A percentile compares a stretch with the other conserved stretches of the same genome.
Conservation (phyloP, 352 stramenopile genomes). For the Phytophthora cryptogea region DNA sequence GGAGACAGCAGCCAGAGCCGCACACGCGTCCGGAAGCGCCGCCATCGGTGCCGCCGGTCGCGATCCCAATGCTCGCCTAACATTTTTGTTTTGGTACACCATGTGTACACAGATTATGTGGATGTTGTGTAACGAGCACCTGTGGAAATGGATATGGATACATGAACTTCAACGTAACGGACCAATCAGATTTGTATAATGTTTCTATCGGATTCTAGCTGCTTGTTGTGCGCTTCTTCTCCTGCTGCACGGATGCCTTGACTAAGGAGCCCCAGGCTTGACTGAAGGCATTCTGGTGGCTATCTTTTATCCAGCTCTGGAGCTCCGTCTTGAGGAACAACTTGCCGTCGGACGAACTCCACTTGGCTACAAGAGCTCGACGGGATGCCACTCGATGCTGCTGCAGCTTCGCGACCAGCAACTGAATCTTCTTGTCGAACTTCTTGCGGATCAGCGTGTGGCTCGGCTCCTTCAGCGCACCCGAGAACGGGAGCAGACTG, state of each 20-base stretch:
- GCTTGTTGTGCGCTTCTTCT: constrained; percentile 12
- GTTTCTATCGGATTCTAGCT: background rate
- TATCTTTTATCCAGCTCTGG: constrained; percentile 61
- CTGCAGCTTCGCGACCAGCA: constrained; percentile 73
- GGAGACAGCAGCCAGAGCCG: constrained; percentile 23
- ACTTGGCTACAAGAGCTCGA: constrained; percentile 43
- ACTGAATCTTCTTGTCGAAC: constrained; percentile 88
- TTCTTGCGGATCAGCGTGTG: constrained; percentile 89
- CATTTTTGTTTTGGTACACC: background rate
- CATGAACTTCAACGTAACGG: background rate
- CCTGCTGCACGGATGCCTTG: constrained; percentile 26
- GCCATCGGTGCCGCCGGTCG: constrained; percentile 18
- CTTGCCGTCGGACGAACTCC: constrained; percentile 39
- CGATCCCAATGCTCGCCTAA: constrained; percentile 7
- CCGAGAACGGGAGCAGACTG: constrained; percentile 76
- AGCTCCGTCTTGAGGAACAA: constrained; percentile 58
- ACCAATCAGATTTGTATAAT: background rate
- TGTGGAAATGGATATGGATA: background rate
- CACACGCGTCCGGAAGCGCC: constrained; percentile 21
- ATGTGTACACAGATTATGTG: background rate
- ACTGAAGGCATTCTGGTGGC: constrained; percentile 52
- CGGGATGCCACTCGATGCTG: constrained; percentile 47
- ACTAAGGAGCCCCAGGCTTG: constrained; percentile 52
- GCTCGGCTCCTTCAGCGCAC: constrained; percentile 92
- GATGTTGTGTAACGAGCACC: background rate